Evolutionary conservation across 208 protist genomes (phyloP), one percentile per base, ranked within the genome.

Genomic region (Wallacemonas sp.): DNA sequence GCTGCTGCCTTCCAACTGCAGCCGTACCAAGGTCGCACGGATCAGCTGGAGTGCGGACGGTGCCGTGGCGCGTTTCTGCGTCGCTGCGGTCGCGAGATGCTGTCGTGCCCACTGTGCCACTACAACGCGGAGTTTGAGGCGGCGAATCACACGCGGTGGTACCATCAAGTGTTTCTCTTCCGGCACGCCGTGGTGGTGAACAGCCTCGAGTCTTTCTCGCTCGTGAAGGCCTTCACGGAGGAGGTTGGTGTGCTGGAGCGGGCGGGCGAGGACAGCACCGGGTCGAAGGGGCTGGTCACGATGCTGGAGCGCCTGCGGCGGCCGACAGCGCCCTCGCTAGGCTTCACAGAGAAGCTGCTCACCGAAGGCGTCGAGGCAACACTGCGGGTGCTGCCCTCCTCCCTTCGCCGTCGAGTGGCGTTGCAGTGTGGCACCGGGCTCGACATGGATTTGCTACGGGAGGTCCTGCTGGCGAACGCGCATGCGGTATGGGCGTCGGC

Each of bases 81-180:
- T 27, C 77, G 81, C 12, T 21, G 48, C 19, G 55, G 48, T 9
- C 54, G 74, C 21, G 78, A 63, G 5, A 46, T 73, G 34, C 62
- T 92, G 24, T 52, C 59, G 38, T 95, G 89, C 55, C 48, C 70
- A 12, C 66, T 66, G 37, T 95, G 89, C 69, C 81, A 86, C 66
- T 93, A 87, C 69, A 91, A 87, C 60, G 79, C 75, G 8, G 83
- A 92, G 55, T 89, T 86, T 33, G 81, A 86, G 44, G 15, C 90
- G 0, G 62, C 72, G 27, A 78, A 64, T 17, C 63, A 73, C 58
- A 38, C 67, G 17, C 57, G 38, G 22, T 74, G 66, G 30, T 85
- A 83, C 44, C 89, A 95, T 42, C 77, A 68, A 30, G 63, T 69
- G 32, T 55, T 62, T 34, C 72, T 95, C 0, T 93, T 81, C 42